Percentiles rank a stretch among this genome's conserved stretches.
These are phyloP conservation scores for Podaxis mareebaensis DNA, from an alignment of 768 basidiomycete species.

Conservation along the genomic window DNA sequence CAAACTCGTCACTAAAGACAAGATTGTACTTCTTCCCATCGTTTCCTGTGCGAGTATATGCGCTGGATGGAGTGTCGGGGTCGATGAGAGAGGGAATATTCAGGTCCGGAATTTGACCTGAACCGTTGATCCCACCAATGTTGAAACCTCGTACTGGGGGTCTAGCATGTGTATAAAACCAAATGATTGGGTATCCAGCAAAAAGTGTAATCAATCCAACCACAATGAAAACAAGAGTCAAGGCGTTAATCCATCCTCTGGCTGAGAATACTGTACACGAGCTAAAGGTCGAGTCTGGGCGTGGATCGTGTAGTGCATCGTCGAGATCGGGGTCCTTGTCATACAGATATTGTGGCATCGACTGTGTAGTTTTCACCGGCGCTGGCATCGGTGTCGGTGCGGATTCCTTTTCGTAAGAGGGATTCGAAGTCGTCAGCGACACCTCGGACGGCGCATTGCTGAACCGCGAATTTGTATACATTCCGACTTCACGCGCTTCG, in stretches of 20 bases:
- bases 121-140: slow-evolving; percentile 79
- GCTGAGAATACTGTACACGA: slow-evolving; percentile 72
- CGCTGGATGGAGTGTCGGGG: slow-evolving; percentile 61
- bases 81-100: slow-evolving; percentile 73
- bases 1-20: slow-evolving; percentile 81
- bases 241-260: slow-evolving; percentile 79
- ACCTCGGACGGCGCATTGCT: slow-evolving; percentile 50
- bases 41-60: slow-evolving; percentile 54
- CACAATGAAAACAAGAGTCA: slow-evolving; percentile 67
- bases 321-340: slow-evolving; percentile 87
- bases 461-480: slow-evolving; percentile 54
- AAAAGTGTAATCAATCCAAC: slow-evolving; percentile 74
- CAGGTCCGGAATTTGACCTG: slow-evolving; percentile 82
- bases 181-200: slow-evolving; percentile 84
- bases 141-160: slow-evolving; percentile 58
- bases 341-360: slow-evolving; percentile 74
- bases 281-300: slow-evolving; percentile 47
- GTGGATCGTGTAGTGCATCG: slow-evolving; percentile 88
- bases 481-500: slow-evolving; percentile 41
- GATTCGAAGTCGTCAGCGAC: slow-evolving; percentile 28
- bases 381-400: slow-evolving; percentile 27
- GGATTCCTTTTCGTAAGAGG: slow-evolving; percentile 15
- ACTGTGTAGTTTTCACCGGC: slow-evolving; percentile 43
- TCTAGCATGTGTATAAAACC: slow-evolving; percentile 39
- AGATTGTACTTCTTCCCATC: slow-evolving; percentile 80